Percentiles rank a stretch among this genome's conserved stretches.
phyloP scores from a whole-genome alignment of 2,329 filamentous ascomycete genomes.

The Fusarium sp. region DNA sequence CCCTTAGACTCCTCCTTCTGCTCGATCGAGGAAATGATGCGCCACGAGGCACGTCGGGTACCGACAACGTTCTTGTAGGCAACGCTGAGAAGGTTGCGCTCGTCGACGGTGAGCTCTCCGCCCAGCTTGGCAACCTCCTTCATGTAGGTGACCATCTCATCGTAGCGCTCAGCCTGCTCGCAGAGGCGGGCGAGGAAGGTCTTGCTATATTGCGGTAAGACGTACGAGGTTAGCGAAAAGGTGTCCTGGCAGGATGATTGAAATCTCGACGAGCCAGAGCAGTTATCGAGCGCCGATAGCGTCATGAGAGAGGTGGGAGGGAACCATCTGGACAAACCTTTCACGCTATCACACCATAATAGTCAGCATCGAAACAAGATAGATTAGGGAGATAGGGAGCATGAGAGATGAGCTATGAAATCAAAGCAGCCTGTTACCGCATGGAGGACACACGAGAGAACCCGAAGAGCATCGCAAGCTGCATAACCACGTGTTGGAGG shows the following conservation, averaged over 20 bases:
- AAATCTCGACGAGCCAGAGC: conserved; percentile 31
- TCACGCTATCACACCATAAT: conserved; percentile 67
- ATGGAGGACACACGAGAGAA: not conserved
- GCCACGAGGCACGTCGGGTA: conserved; percentile 97
- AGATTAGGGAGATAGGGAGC: conserved; percentile 25
- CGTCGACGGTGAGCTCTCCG: conserved; percentile 88
- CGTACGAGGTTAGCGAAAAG: conserved; percentile 45
- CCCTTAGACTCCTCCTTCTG: conserved; percentile 99
- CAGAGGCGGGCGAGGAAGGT: conserved; percentile 99
- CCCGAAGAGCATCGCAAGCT: conserved; percentile 8
- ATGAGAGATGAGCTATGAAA: conserved; percentile 14
- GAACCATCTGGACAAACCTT: conserved; percentile 64
- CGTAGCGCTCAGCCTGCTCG: conserved; percentile 99
- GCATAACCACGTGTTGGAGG: not conserved
- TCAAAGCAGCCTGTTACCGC: not conserved
- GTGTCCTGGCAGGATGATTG: conserved; percentile 37
- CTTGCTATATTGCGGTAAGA: conserved; percentile 73
- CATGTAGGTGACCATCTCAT: conserved; percentile 99
- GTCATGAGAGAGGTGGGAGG: conserved; percentile 28
- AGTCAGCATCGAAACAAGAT: conserved; percentile 50
- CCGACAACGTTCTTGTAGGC: conserved; percentile 99
- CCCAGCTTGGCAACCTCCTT: conserved; percentile 97
- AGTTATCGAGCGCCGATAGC: conserved; percentile 24
- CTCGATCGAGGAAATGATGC: conserved; percentile 99
- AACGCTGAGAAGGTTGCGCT: conserved; percentile 98